These are phyloP conservation scores for Ampelomyces quisqualis DNA, from an alignment of 2,329 filamentous ascomycete genomes.

Conservation along the genomic window DNA sequence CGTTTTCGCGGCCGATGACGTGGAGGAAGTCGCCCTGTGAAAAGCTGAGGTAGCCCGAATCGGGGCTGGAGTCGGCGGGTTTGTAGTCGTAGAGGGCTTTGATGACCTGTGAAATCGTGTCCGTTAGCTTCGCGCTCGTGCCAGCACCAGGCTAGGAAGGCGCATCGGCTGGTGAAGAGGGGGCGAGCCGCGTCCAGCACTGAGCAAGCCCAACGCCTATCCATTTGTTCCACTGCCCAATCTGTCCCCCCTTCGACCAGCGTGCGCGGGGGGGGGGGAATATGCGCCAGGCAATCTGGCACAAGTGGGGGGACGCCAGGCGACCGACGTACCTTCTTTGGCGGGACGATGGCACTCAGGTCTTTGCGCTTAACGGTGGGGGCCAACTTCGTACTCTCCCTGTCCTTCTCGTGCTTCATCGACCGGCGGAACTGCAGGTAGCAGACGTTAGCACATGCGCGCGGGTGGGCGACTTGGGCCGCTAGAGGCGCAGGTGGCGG, in stretches of 20 bases:
- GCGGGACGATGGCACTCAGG: conserved; percentile 82
- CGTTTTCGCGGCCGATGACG: conserved; percentile 93
- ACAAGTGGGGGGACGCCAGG: too few species aligned
- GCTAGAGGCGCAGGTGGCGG: conserved; percentile 7
- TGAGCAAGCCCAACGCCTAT: background rate
- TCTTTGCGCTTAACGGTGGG: conserved; percentile 81
- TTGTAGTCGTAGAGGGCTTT: conserved; percentile 97
- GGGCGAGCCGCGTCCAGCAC: background rate
- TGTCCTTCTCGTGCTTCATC: conserved; percentile 84
- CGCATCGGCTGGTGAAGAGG: background rate
- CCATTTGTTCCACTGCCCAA: background rate
- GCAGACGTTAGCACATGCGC: conserved; percentile 26
- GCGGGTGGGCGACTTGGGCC: conserved; percentile 22
- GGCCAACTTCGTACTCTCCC: conserved; percentile 66
- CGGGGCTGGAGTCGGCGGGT: conserved; percentile 65
- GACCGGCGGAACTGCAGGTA: conserved; percentile 68
- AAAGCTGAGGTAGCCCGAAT: conserved; percentile 71
- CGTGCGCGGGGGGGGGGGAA: too few species aligned
- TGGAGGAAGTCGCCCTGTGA: conserved; percentile 96
- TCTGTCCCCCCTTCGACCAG: too few species aligned
- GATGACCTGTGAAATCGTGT: conserved; percentile 69
- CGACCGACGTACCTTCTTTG: conserved; percentile 71
- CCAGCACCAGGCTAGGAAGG: conserved; percentile 14
- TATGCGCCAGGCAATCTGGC: too few species aligned
- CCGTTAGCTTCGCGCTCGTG: conserved; percentile 29